A percentile compares a stretch with the other conserved stretches of the same genome.
These are phyloP conservation scores for Ophiostoma fasciatum DNA, from an alignment of 2,329 filamentous ascomycete genomes.

Conservation along the genomic window DNA sequence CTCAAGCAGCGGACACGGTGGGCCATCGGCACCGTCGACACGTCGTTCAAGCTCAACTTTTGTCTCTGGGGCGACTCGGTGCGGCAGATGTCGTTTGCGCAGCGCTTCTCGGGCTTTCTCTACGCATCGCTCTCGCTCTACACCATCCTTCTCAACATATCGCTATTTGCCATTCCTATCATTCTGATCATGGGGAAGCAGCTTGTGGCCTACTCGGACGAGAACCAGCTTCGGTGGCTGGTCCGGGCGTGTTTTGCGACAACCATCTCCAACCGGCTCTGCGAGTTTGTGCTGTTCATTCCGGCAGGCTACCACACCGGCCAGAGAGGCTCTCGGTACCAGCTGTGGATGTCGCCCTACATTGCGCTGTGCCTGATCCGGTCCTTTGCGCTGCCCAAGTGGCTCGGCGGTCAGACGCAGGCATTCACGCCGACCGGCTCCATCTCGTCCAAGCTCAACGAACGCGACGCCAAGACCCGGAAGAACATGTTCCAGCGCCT, in stretches of 20 bases:
- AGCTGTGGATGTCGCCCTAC: constrained; percentile 50
- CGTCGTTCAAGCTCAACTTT: constrained; percentile 44
- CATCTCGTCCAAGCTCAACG: constrained; percentile 38
- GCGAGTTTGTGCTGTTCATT: constrained; percentile 42
- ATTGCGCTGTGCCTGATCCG: constrained; percentile 42
- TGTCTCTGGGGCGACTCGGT: constrained; percentile 40
- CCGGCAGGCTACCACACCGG: constrained; percentile 45
- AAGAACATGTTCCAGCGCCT: constrained; percentile 39
- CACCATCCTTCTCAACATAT: constrained; percentile 34
- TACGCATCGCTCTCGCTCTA: constrained; percentile 41
- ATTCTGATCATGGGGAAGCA: constrained; percentile 40
- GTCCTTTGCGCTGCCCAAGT: constrained; percentile 40
- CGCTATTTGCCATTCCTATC: constrained; percentile 43
- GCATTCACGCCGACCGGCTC: constrained; percentile 48
- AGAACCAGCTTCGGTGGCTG: constrained; percentile 41
- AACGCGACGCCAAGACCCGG: constrained; percentile 36
- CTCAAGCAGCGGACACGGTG: constrained; percentile 42
- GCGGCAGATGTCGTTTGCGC: constrained; percentile 36
- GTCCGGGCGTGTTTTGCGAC: constrained; percentile 39
- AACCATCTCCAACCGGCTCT: constrained; percentile 35
- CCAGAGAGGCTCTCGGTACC: constrained; percentile 38
- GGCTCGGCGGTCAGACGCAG: constrained; percentile 43
- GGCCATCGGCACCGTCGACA: constrained; percentile 42
- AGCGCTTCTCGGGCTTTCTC: constrained; percentile 44
- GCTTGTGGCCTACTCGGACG: constrained; percentile 38